These are phyloP conservation scores for Hymenoscyphus fraxineus DNA, from an alignment of 2,329 filamentous ascomycete genomes.

Conservation along the genomic window DNA sequence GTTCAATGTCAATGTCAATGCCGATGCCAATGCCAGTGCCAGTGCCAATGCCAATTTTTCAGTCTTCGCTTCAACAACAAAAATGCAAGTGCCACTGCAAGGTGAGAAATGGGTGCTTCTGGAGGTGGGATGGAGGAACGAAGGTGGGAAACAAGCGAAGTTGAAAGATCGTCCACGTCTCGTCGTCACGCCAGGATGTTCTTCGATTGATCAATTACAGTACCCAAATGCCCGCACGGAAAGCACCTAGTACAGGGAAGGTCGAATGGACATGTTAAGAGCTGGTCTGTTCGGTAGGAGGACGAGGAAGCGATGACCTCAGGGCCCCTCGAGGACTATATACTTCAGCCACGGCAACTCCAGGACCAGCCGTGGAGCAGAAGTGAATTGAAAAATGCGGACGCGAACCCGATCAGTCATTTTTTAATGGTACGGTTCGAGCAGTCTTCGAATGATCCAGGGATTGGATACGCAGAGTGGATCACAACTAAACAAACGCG, in stretches of 20 bases:
- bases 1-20: background rate
- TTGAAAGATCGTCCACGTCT: slow-evolving; percentile 26
- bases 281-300: background rate
- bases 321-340: slow-evolving; percentile 28
- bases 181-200: slow-evolving; percentile 21
- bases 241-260: slow-evolving; percentile 26
- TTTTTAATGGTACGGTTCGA: slow-evolving; percentile 26
- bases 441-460: slow-evolving; percentile 23
- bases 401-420: slow-evolving; percentile 31
- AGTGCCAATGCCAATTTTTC: background rate
- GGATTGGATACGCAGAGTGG: slow-evolving; percentile 28
- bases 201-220: slow-evolving; percentile 30
- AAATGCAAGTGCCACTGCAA: background rate
- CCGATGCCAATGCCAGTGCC: background rate
- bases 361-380: slow-evolving; percentile 23
- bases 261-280: slow-evolving; percentile 28
- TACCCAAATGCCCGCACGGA: slow-evolving; percentile 19
- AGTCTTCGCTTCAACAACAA: background rate
- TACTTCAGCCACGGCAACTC: slow-evolving; percentile 25
- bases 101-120: background rate
- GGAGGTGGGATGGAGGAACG: slow-evolving; percentile 16
- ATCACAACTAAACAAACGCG: slow-evolving; percentile 20
- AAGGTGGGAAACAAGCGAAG: slow-evolving; percentile 23
- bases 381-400: slow-evolving; percentile 15
- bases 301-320: slow-evolving; percentile 15